These are phyloP conservation scores for Adansonia rubrostipa DNA, from an alignment of 441 rosid species.

Conservation along the genomic window DNA sequence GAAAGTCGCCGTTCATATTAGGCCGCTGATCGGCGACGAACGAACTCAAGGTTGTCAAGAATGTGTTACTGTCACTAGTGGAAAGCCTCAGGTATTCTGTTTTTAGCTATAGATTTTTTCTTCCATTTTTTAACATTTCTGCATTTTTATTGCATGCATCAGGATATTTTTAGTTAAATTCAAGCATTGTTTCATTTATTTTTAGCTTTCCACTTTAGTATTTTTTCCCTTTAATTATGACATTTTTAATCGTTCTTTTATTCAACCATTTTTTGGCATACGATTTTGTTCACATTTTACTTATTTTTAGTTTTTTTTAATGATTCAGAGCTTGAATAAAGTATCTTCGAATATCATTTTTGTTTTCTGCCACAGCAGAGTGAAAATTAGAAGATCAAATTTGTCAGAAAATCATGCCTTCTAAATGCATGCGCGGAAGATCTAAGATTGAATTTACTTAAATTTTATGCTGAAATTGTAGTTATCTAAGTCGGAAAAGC, in stretches of 20 bases:
- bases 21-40: slow-evolving; percentile 70
- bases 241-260: background rate
- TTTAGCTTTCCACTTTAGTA: background rate
- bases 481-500: background rate
- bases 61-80: slow-evolving; percentile 55
- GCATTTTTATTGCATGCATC: background rate
- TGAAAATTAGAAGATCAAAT: background rate
- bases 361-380: background rate
- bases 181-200: background rate
- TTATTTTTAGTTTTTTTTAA: background rate
- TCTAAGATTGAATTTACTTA: slow-evolving; percentile 1
- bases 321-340: slow-evolving; percentile 4
- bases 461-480: slow-evolving; percentile 3
- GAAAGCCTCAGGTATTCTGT: slow-evolving; percentile 64
- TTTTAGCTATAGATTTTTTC: background rate
- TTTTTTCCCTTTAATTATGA: background rate
- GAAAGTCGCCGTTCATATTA: slow-evolving; percentile 67
- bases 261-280: background rate
- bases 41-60: slow-evolving; percentile 62
- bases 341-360: background rate
- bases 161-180: background rate
- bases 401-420: background rate
- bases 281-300: background rate
- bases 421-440: slow-evolving; percentile 11
- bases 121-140: background rate